phyloP scores from a whole-genome alignment of 768 basidiomycete genomes.

The Boletus sp. region DNA sequence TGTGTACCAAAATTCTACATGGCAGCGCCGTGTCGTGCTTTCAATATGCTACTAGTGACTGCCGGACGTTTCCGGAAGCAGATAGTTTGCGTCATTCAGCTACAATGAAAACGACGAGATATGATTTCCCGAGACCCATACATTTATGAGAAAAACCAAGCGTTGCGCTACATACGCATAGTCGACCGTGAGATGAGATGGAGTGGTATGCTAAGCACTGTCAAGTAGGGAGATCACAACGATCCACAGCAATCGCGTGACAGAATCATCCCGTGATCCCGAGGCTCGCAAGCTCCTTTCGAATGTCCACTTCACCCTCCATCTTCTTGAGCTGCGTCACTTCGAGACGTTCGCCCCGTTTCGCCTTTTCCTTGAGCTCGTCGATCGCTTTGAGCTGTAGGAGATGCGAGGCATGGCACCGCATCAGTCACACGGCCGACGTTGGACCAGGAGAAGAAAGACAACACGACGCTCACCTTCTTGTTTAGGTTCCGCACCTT shows the following conservation, averaged over 20 bases:
- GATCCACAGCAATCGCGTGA: too few relatives aligned
- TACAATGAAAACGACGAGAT: not conserved
- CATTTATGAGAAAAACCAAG: constrained; percentile 1
- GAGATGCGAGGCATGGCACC: not conserved
- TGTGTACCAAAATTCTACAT: not conserved
- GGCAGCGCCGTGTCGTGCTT: not conserved
- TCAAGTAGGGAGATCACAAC: too few relatives aligned
- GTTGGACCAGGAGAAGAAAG: too few relatives aligned
- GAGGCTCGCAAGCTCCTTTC: constrained; percentile 64
- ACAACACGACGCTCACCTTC: constrained; percentile 55
- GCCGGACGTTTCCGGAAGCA: too few relatives aligned
- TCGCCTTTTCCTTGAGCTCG: constrained; percentile 90
- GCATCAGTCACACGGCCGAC: not conserved
- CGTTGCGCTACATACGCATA: not conserved
- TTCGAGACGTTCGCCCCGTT: constrained; percentile 88
- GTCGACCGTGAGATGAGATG: not conserved
- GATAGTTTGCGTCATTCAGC: too few relatives aligned
- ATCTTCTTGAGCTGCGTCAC: constrained; percentile 97
- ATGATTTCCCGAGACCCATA: constrained; percentile 2
- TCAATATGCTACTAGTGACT: too few relatives aligned
- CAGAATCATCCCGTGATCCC: constrained; percentile 19
- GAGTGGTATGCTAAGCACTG: not conserved
- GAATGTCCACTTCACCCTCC: constrained; percentile 82
- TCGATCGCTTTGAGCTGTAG: constrained; percentile 95
- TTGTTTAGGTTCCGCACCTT: constrained; percentile 94